These are phyloP conservation scores for Bombardia bombarda DNA, from an alignment of 495 filamentous ascomycete species.

Conservation along the genomic window DNA sequence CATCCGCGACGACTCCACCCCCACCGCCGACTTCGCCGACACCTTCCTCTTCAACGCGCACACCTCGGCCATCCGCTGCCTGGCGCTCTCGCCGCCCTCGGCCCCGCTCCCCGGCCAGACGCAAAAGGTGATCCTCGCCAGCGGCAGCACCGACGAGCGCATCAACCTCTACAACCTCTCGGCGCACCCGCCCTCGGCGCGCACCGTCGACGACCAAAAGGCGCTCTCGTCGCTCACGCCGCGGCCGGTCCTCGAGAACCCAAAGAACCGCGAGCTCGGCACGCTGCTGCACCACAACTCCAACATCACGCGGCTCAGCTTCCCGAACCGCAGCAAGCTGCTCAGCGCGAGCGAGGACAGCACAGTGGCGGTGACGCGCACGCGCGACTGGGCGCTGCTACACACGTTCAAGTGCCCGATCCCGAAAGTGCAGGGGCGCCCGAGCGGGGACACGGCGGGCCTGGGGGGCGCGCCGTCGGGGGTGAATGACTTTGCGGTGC, in stretches of 20 bases:
- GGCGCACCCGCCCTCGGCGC: conserved; percentile 50
- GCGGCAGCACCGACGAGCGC: conserved; percentile 82
- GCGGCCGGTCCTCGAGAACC: conserved; percentile 68
- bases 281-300: conserved; percentile 77
- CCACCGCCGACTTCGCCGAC: conserved; percentile 66
- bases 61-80: conserved; percentile 77
- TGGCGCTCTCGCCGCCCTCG: conserved; percentile 77
- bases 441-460: conserved; percentile 82
- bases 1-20: conserved; percentile 30
- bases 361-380: conserved; percentile 75
- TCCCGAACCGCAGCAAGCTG: conserved; percentile 83
- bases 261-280: conserved; percentile 80
- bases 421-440: conserved; percentile 73
- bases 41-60: conserved; percentile 96
- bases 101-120: conserved; percentile 44
- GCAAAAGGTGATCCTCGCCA: conserved; percentile 78
- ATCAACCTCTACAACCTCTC: conserved; percentile 93
- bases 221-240: conserved; percentile 53
- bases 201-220: conserved; percentile 34
- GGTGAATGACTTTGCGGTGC: conserved; percentile 90
- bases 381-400: conserved; percentile 81
- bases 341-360: conserved; percentile 79
- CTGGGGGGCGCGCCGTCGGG: conserved; percentile 79
- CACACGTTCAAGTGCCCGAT: conserved; percentile 86
- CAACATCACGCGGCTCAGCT: conserved; percentile 67